Base-by-base conservation (phyloP, 148 eudicot species). In the Pouteria glomerata region DNA sequence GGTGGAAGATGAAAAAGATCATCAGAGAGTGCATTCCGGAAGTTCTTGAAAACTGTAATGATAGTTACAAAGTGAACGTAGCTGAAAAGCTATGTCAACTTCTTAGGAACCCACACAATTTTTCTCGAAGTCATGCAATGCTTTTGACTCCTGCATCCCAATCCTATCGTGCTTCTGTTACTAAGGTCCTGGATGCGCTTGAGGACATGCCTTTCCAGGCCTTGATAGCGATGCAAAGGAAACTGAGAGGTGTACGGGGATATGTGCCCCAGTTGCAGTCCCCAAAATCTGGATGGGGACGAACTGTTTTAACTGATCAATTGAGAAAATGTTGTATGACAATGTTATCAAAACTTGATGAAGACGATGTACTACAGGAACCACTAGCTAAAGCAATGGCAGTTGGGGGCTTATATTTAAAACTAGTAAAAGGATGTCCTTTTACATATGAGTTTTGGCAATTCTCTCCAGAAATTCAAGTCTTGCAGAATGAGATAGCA, bases 371-470 rank as follows among this genome's bases (percentile, higher is more conserved):
- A 62, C 79, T 85, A 39, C 91, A 34, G 45, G 85, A 82, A 73
- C 81, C 86, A 29, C 77, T 94, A 52, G 82, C 73, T 45, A 85
- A 85, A 79, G 95, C 97, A 63, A 73, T 90, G 86, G 85, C 82
- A 57, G 84, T 90, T 70, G 93, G 88, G 23, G 51, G 76, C 65
- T 85, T 93, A 74, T 76, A 76, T 1, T 48, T 73, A 19, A 87
- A 72, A 68, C 73, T 84, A 58, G 66, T 50, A 55, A 52, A 68
- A 47, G 76, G 80, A 3, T 71, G 73, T 68, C 71, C 66, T 6
- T 69, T 35, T 51, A 19, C 50, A 66, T 39, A 53, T 18, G 78
- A 74, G 30, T 87, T 90, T 70, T 51, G 65, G 64, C 66, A 71
- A 26, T 75, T 75, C 57, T 74, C 89, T 47, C 89, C 87, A 15